phyloP scores from a whole-genome alignment of 768 basidiomycete genomes.

The Suillus placidus region DNA sequence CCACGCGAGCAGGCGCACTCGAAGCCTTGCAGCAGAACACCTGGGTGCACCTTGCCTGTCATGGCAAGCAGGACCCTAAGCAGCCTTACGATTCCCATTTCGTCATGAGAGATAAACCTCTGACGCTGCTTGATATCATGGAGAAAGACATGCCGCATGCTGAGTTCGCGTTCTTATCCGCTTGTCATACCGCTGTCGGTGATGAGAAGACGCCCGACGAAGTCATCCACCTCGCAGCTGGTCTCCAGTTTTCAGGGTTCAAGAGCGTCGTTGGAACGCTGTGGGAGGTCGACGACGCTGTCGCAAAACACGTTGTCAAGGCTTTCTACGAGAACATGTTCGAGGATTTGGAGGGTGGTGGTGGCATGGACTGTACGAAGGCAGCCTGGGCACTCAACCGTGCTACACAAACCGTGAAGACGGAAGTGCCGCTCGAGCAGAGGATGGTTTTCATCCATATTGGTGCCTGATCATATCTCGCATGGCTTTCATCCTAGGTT shows the following conservation, averaged over 20 bases:
- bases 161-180: not conserved
- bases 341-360: not conserved
- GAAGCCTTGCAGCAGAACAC: not conserved
- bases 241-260: slow-evolving; percentile 19
- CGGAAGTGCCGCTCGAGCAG: not conserved
- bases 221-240: not conserved
- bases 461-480: not conserved
- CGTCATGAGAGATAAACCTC: not conserved
- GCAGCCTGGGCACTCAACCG: not conserved
- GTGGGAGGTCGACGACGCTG: slow-evolving; percentile 17
- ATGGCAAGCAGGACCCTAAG: slow-evolving; percentile 7
- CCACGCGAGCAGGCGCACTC: slow-evolving; percentile 4
- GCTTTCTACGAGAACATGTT: not conserved
- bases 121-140: not conserved
- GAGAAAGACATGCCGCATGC: not conserved
- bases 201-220: not conserved
- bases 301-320: not conserved
- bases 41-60: slow-evolving; percentile 25
- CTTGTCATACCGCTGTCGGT: not conserved
- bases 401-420: not conserved
- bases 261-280: slow-evolving; percentile 25
- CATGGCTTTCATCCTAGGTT: not conserved
- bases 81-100: not conserved
- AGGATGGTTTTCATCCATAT: not conserved
- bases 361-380: not conserved